Percentiles rank a stretch among this genome's conserved stretches.
These are phyloP conservation scores for Ephemerocybe angulata DNA, from an alignment of 768 basidiomycete genomes.

Conservation along the genomic window DNA sequence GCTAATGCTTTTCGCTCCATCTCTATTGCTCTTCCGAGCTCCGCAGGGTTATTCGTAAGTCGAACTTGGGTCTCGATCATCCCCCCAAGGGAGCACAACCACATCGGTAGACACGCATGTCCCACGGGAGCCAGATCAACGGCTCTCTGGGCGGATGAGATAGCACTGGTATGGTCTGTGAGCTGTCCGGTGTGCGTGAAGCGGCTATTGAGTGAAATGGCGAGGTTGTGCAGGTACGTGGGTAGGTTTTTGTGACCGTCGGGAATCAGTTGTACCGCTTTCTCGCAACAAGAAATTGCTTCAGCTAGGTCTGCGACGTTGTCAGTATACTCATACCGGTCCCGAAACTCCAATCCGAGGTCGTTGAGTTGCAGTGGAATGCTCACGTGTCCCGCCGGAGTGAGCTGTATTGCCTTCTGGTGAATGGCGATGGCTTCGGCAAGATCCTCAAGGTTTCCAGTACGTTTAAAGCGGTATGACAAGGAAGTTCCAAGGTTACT, in stretches of 20 bases:
- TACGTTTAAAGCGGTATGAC: constrained; percentile 1
- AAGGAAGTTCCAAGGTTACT: constrained; percentile 10
- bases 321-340: constrained; percentile 4
- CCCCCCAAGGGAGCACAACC: too few species aligned
- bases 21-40: too few species aligned
- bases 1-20: too few species aligned
- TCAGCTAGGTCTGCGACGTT: constrained; percentile 11
- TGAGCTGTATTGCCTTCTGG: constrained; percentile 6
- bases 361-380: too few species aligned
- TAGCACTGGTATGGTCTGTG: too few species aligned
- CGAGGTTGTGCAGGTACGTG: neutral
- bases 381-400: constrained; percentile 10
- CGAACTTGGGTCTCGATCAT: too few species aligned
- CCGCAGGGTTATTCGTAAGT: too few species aligned
- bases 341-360: constrained; percentile 5
- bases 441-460: constrained; percentile 12
- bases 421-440: constrained; percentile 8
- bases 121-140: too few species aligned
- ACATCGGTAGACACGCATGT: too few species aligned
- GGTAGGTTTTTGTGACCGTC: neutral
- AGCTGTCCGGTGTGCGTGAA: too few species aligned
- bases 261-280: neutral
- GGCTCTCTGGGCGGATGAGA: too few species aligned
- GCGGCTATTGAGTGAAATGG: neutral
- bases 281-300: constrained; percentile 6